phyloP scores from a whole-genome alignment of 176 grass and related monocot genomes.

The Ananas comosus region DNA sequence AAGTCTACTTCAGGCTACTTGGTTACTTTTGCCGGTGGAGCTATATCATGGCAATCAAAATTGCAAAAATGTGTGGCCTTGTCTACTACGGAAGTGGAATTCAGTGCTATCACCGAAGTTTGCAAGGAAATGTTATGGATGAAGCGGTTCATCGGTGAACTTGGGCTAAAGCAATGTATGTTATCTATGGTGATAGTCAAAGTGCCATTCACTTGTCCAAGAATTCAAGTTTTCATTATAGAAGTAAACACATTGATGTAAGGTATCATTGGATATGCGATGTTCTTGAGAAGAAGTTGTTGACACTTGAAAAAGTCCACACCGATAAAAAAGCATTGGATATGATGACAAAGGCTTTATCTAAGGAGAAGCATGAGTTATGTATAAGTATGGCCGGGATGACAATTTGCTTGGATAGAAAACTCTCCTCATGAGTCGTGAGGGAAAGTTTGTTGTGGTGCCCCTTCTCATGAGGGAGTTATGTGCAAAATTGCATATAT shows the following conservation, averaged over 20 bases:
- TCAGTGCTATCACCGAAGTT: background rate
- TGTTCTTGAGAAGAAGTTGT: background rate
- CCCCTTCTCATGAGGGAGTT: conserved; percentile 1
- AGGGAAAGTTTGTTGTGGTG: conserved; percentile 14
- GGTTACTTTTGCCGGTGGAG: background rate
- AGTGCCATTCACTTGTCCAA: background rate
- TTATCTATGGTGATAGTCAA: background rate
- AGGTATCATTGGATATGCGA: background rate
- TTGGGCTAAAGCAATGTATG: background rate
- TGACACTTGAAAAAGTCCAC: background rate
- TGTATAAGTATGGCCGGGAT: background rate
- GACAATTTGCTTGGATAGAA: background rate
- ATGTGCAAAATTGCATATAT: too few species aligned
- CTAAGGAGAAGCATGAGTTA: background rate
- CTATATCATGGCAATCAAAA: background rate
- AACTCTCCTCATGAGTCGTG: background rate
- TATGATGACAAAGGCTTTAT: conserved; percentile 10
- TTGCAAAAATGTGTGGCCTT: background rate
- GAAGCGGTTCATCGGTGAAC: background rate
- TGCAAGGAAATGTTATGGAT: background rate
- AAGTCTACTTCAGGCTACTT: background rate
- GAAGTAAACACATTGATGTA: background rate
- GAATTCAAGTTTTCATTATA: background rate
- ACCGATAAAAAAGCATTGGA: background rate
- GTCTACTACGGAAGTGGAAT: background rate